Evolutionary conservation across 805 yeast species (phyloP).

Genomic region (Metschnikowia hibisci): DNA sequence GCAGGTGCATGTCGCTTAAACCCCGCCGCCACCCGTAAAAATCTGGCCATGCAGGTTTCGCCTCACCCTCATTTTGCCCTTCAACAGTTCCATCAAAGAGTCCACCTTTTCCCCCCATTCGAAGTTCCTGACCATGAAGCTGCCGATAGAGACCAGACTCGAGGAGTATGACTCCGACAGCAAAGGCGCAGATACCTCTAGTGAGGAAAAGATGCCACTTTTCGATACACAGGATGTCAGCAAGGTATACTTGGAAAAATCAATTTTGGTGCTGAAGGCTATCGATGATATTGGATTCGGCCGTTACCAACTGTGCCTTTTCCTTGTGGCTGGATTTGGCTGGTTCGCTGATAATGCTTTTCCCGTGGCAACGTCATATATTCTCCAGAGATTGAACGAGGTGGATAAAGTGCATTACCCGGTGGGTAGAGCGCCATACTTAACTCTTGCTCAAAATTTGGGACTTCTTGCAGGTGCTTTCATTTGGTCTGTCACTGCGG

Average conservation of each 20-base stretch:
- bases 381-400: conserved; percentile 29
- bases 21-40: no score
- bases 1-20: no score
- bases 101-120: no score
- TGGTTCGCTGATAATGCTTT: conserved; percentile 40
- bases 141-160: not conserved
- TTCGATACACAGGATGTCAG: conserved; percentile 13
- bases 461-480: conserved; percentile 24
- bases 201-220: conserved; percentile 3
- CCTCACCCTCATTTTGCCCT: not conserved
- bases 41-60: no score
- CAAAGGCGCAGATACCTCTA: not conserved
- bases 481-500: conserved; percentile 23
- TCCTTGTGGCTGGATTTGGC: conserved; percentile 26
- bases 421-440: conserved; percentile 28
- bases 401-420: conserved; percentile 37
- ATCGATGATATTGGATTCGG: conserved; percentile 38
- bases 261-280: conserved; percentile 37
- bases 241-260: conserved; percentile 12
- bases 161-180: not conserved
- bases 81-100: not conserved
- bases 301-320: conserved; percentile 22
- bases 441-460: conserved; percentile 37
- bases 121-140: not conserved
- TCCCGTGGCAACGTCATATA: conserved; percentile 35